Percentiles rank a stretch among this genome's conserved stretches.
Conservation (phyloP, 2,329 filamentous ascomycete species). For the Paramyrothecium roridum region DNA sequence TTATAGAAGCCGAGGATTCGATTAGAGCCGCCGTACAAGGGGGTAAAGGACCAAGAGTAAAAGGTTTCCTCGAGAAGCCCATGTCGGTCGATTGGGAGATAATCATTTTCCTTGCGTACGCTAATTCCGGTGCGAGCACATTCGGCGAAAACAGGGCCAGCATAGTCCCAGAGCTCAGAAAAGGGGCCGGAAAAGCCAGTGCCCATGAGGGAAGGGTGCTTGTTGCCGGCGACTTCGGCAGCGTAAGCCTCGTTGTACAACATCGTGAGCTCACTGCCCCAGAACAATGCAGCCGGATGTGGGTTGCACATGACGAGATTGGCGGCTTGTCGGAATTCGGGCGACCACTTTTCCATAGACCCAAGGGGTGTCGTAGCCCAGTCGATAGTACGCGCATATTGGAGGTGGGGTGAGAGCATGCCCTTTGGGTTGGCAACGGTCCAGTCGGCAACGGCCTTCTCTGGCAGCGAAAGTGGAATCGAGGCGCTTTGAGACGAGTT, state of each 20-base stretch:
- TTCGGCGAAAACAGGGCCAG: conserved; percentile 28
- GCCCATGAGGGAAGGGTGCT: conserved; percentile 60
- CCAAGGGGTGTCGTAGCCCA: conserved; percentile 42
- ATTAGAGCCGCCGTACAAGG: conserved; percentile 30
- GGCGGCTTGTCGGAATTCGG: conserved; percentile 38
- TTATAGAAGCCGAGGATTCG: conserved; percentile 37
- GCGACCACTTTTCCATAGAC: conserved; percentile 38
- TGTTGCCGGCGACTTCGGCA: conserved; percentile 55
- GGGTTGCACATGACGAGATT: conserved; percentile 35
- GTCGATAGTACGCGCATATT: conserved; percentile 28
- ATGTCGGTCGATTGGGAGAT: conserved; percentile 24
- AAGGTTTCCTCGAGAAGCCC: conserved; percentile 36
- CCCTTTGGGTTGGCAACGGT: conserved; percentile 24
- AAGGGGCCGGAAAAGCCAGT: conserved; percentile 54
- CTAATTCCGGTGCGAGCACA: conserved; percentile 29
- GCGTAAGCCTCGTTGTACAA: conserved; percentile 63
- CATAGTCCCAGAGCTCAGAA: conserved; percentile 41
- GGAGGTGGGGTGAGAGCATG: conserved; percentile 22
- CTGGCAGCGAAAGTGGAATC: conserved; percentile 24
- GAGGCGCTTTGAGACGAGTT: conserved; percentile 21
- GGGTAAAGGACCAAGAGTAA: conserved; percentile 34
- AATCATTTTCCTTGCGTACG: conserved; percentile 29
- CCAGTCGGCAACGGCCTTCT: conserved; percentile 32
- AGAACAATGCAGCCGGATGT: conserved; percentile 53
- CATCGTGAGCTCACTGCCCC: conserved; percentile 58